Evolutionary conservation across 192 early-diverging fungal species (phyloP).

Genomic region (Coemansia sp.): DNA sequence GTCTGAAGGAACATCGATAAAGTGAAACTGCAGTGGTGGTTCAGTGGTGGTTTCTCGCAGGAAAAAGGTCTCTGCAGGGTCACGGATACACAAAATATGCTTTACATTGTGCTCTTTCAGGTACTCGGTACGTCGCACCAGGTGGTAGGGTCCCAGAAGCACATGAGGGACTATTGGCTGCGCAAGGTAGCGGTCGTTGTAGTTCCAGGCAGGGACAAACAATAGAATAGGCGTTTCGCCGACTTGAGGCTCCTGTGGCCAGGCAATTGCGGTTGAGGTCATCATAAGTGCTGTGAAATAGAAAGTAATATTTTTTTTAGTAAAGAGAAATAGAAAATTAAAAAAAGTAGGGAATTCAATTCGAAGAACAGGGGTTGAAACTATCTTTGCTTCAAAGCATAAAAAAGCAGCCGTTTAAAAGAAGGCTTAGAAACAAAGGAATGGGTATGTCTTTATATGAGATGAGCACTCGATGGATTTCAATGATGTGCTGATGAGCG

Average conservation of each 20-base stretch:
- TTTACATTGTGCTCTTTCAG: conserved; percentile 64
- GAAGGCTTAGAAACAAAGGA: too few species aligned
- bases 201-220: conserved; percentile 30
- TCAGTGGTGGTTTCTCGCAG: conserved; percentile 51
- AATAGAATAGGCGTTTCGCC: conserved; percentile 29
- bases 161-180: conserved; percentile 55
- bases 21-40: conserved; percentile 63
- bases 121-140: conserved; percentile 60
- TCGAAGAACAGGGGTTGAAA: too few species aligned
- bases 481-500: too few species aligned
- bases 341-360: too few species aligned
- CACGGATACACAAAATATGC: conserved; percentile 77
- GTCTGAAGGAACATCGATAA: conserved; percentile 76
- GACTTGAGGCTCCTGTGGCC: conserved; percentile 31
- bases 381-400: too few species aligned
- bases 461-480: too few species aligned
- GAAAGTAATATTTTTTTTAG: not conserved
- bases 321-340: too few species aligned
- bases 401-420: too few species aligned
- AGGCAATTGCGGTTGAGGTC: conserved; percentile 8
- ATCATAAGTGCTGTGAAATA: conserved; percentile 2
- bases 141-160: conserved; percentile 77
- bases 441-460: too few species aligned
- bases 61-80: conserved; percentile 65
- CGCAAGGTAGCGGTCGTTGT: conserved; percentile 42